phyloP scores from a whole-genome alignment of 805 yeast genomes.

The Blastobotrys attinorum region DNA sequence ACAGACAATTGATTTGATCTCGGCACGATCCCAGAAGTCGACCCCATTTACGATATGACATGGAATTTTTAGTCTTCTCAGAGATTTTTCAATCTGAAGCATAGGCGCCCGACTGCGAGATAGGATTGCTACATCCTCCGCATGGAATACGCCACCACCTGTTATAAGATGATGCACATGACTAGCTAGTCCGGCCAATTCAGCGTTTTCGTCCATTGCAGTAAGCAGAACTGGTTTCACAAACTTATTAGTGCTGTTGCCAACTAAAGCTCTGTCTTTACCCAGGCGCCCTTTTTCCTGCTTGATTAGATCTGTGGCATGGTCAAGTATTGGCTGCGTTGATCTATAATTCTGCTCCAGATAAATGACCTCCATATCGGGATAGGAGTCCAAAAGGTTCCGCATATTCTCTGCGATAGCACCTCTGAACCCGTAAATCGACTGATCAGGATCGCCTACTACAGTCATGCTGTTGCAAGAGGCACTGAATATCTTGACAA shows the following conservation, averaged over 20 bases:
- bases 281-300: slow-evolving; percentile 37
- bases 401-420: slow-evolving; percentile 66
- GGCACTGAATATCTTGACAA: slow-evolving; percentile 48
- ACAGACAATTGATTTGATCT: slow-evolving; percentile 54
- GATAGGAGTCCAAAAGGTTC: slow-evolving; percentile 40
- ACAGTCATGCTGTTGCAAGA: slow-evolving; percentile 46
- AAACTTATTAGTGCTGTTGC: slow-evolving; percentile 2
- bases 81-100: slow-evolving; percentile 53
- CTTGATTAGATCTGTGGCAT: slow-evolving; percentile 59
- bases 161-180: slow-evolving; percentile 44
- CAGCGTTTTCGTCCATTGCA: slow-evolving; percentile 38
- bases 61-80: slow-evolving; percentile 50
- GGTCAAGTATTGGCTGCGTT: slow-evolving; percentile 51
- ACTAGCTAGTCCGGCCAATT: slow-evolving; percentile 50
- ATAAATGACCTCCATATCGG: slow-evolving; percentile 31
- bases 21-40: slow-evolving; percentile 74
- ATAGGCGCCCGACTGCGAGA: slow-evolving; percentile 59
- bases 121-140: slow-evolving; percentile 63
- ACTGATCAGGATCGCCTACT: slow-evolving; percentile 96
- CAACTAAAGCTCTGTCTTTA: slow-evolving; percentile 6
- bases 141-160: slow-evolving; percentile 34
- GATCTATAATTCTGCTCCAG: slow-evolving; percentile 77
- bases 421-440: slow-evolving; percentile 81
- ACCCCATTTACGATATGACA: slow-evolving; percentile 63
- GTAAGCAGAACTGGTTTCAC: slow-evolving; percentile 28